Evolutionary conservation across 352 stramenopile species (phyloP).

Genomic region (Phytopythium cucurbitacearum): DNA sequence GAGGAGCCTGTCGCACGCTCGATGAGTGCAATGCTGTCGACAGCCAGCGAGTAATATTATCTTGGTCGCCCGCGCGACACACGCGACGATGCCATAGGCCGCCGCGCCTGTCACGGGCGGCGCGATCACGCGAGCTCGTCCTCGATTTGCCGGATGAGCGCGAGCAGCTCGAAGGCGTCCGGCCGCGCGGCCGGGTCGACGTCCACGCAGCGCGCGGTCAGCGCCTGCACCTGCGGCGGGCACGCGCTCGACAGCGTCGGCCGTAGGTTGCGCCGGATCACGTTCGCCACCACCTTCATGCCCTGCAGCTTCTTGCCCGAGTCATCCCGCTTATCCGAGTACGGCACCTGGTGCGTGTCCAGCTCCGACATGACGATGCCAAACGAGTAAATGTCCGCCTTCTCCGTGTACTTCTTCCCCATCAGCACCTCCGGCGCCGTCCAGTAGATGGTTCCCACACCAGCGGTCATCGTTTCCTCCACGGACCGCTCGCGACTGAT

Average conservation of each 20-base stretch:
- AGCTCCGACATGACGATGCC: slow-evolving; percentile 83
- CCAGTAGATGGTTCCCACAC: slow-evolving; percentile 83
- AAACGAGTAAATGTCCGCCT: slow-evolving; percentile 84
- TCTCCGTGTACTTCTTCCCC: slow-evolving; percentile 83
- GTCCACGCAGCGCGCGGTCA: slow-evolving; percentile 64
- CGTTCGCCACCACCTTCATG: slow-evolving; percentile 84
- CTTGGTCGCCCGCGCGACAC: no score
- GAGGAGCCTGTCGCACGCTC: no score
- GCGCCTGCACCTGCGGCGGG: slow-evolving; percentile 45
- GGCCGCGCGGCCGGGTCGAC: slow-evolving; percentile 65
- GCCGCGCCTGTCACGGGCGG: neutral
- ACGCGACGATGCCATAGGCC: neutral
- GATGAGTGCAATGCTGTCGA: no score
- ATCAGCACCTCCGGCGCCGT: slow-evolving; percentile 78
- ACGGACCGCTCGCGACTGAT: slow-evolving; percentile 74
- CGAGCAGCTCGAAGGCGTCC: slow-evolving; percentile 35
- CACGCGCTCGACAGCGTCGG: slow-evolving; percentile 57
- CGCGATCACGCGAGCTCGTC: slow-evolving; percentile 29
- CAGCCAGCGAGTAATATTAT: no score
- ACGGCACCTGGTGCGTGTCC: slow-evolving; percentile 74
- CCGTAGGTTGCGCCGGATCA: slow-evolving; percentile 62
- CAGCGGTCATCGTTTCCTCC: slow-evolving; percentile 79
- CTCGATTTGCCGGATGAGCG: slow-evolving; percentile 22
- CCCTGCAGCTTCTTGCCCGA: slow-evolving; percentile 69
- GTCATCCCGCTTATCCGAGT: slow-evolving; percentile 73